Evolutionary conservation across 257 asterid species (phyloP).

Genomic region (Solanum etuberosum): DNA sequence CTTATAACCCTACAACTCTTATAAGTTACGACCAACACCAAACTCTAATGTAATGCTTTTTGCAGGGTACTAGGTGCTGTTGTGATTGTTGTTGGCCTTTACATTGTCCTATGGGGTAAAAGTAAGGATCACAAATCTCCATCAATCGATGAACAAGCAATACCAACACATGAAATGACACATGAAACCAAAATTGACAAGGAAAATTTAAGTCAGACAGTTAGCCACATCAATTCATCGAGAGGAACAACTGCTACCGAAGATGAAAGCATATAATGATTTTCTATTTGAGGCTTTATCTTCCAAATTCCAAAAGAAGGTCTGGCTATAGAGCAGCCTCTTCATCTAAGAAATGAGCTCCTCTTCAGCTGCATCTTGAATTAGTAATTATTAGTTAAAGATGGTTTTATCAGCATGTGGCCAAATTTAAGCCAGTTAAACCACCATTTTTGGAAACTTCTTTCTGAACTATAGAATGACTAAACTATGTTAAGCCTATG

Average conservation of each 20-base stretch:
- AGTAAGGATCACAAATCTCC: slow-evolving; percentile 45
- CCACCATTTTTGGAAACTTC: not conserved
- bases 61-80: slow-evolving; percentile 75
- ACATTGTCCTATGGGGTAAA: slow-evolving; percentile 89
- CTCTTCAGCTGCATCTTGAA: not conserved
- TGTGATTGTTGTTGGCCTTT: slow-evolving; percentile 69
- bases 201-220: slow-evolving; percentile 18
- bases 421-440: not conserved
- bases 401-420: not conserved
- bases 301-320: not conserved
- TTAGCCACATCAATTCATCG: slow-evolving; percentile 12
- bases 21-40: not conserved
- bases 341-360: not conserved
- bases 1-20: not conserved
- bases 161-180: slow-evolving; percentile 22
- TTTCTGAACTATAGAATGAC: not conserved
- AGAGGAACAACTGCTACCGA: slow-evolving; percentile 6
- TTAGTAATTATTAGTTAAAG: not conserved
- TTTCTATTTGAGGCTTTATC: not conserved
- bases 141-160: slow-evolving; percentile 4
- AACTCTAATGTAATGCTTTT: not conserved
- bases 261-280: slow-evolving; percentile 3
- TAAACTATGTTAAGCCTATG: not conserved
- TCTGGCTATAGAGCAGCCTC: not conserved
- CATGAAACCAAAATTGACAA: slow-evolving; percentile 1